Evolutionary conservation across 495 filamentous ascomycete species (phyloP), one percentile per base, ranked within the genome.

Genomic region (Penicillium samsonianum): DNA sequence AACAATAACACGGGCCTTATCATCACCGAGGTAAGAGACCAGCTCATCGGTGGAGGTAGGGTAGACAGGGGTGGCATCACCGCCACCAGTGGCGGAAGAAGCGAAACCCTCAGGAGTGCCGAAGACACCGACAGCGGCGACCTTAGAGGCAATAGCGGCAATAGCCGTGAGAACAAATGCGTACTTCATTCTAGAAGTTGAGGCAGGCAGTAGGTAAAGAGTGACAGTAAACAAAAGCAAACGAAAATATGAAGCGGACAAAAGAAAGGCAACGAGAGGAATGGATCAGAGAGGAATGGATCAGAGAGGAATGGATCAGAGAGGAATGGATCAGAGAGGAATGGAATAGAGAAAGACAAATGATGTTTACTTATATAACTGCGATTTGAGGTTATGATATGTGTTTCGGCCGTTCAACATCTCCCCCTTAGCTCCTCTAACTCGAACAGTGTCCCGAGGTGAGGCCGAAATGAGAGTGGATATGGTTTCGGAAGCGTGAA

Each of bases 41-140:
- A 76, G 70, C 73, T 76, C 70, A 52, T 67, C 68, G 51, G 56
- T 73, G 55, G 65, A 63, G 42, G 42, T 44, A 25, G 73, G 77
- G 50, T 73, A 73, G 11, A 68, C 69, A 7, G 74, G 60, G 30
- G 69, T 67, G 22, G 74, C 76, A 55, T 50, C 56, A 49, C 74
- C 77, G 58, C 78, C 78, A 53, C 78, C 78, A 19, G 76, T 79
- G 14, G 67, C 68, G 12, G 68, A 67, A 41, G 67, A 66, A 19
- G 75, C 75, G 57, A 77, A 76, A 40, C 76, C 77, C 22, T 73
- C 68, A 16, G 76, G 62, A 2, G 64, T 60, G 22, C 74, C 73
- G 2, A 62, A 62, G 30, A 74, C 73, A 20, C 31, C 41, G 17
- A 49, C 33, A 9, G 61, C 61, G 20, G 52, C 41, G 31, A 35